Evolutionary conservation across 768 basidiomycete species (phyloP), one percentile per base, ranked within the genome.

Genomic region (Tephrocybe sp.): DNA sequence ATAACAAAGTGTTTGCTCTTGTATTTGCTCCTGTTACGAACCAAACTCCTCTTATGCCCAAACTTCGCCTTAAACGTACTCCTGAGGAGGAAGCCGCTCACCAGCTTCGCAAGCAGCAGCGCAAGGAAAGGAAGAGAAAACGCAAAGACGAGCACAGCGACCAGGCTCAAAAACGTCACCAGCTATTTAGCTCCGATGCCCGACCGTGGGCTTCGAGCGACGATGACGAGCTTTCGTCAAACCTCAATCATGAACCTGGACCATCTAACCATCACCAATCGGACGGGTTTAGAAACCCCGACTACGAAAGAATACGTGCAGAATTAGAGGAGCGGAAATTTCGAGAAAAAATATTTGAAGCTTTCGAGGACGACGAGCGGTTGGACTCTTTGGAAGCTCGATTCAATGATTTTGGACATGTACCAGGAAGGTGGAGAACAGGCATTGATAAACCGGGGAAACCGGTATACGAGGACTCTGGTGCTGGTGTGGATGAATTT

Each of bases 301-400:
- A 78, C 62, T 71, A 75, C 53, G 83, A 83, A 18, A 59, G 71
- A 28, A 69, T 82, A 8, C 67, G 64, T 21, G 77, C 77, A 0
- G 78, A 83, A 50, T 54, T 80, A 25, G 89, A 91, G 52, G 86
- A 90, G 42, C 64, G 72, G 49, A 69, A 69, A 24, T 94, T 91
- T 63, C 72, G 79, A 35, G 84, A 87, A 57, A 92, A 84, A 69
- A 74, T 92, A 72, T 80, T 80, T 57, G 81, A 76, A 37, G 87
- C 86, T 9, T 70, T 87, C 59, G 85, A 75, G 37, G 87, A 90
- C 25, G 89, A 92, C 52, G 84, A 86, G 50, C 72, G 82, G 34
- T 62, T 89, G 26, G 84, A 87, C 52, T 72, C 72, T 2, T 60
- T 90, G 32, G 78, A 87, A 62, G 73, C 84, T 4, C 75, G 70